A percentile compares a stretch with the other conserved stretches of the same genome.
Conservation (phyloP, 192 early-diverging fungal genomes). For the Podila horticola region DNA sequence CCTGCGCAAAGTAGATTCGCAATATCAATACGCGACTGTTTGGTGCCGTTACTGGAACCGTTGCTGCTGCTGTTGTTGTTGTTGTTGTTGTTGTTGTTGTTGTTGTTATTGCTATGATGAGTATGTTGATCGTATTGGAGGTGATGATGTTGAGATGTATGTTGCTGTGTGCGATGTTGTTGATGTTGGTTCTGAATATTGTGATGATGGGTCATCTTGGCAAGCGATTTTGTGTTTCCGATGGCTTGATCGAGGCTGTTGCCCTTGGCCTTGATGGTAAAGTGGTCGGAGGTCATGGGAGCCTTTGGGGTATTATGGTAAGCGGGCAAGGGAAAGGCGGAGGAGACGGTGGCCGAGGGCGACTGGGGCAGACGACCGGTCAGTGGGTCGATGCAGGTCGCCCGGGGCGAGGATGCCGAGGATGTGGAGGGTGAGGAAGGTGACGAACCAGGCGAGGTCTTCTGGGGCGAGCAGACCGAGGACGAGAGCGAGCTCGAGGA, state of each 20-base stretch:
- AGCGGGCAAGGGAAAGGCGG: background rate
- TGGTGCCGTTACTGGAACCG: background rate
- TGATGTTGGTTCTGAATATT: background rate
- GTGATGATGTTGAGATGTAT: background rate
- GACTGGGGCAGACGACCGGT: constrained; percentile 9
- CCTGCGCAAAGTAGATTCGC: constrained; percentile 32
- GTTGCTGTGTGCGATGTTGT: background rate
- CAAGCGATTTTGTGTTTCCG: background rate
- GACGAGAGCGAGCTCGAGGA: constrained; percentile 2
- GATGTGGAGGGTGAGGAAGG: constrained; percentile 28
- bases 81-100: background rate
- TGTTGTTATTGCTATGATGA: background rate
- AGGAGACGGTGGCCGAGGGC: constrained; percentile 14
- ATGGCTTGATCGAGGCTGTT: constrained; percentile 4
- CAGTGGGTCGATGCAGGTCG: constrained; percentile 34
- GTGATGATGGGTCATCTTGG: background rate
- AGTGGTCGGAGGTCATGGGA: constrained; percentile 9
- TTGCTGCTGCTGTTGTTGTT: background rate
- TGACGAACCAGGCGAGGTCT: constrained; percentile 15
- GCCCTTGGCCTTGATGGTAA: constrained; percentile 7
- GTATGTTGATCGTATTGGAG: constrained; percentile 3
- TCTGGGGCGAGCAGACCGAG: constrained; percentile 6
- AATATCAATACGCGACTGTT: constrained; percentile 38
- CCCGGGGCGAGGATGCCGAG: constrained; percentile 31
- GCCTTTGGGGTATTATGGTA: constrained; percentile 10